Evolutionary conservation across 371 early-diverging fungal species (phyloP), one percentile per base, ranked within the genome.

Genomic region (Zancudomyces culisetae): DNA sequence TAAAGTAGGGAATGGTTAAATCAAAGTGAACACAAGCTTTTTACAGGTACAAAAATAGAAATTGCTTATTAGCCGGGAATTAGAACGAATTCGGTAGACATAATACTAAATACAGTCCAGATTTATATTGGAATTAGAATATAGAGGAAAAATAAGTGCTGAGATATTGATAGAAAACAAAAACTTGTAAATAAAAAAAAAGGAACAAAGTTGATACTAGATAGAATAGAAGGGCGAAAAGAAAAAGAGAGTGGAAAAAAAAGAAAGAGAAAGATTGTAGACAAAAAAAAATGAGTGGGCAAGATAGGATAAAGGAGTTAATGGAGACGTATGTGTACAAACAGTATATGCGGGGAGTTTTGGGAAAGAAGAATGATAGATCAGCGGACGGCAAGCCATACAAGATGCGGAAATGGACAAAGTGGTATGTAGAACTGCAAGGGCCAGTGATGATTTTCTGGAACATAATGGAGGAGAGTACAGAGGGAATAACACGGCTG

Each of bases 401-500:
- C 55, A 60, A 59, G 49, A 58, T 66, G 41, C 69, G 70, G 45
- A 56, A 69, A 27, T 75, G 80, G 66, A 75, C 73, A 41, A 69
- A 72, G 41, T 79, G 74, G 66, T 84, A 80, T 63, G 79, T 74
- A 1, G 83, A 83, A 65, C 52, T 81, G 28, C 69, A 67, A 45
- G 85, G 85, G 0, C 68, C 81, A 2, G 65, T 70, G 6, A 57
- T 84, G 18, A 68, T 72, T 21, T 68, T 84, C 22, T 83, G 81
- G 81, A 63, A 58, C 29, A 55, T 72, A 23, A 54, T 64, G 3
- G 57, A 60, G 18, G 59, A 63, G 19, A 62, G 60, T 29, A 56
- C 59, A 20, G 68, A 67, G 48, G 68, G 55, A 53, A 55, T 68
- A 28, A 59, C 68, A 24, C 54, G 61, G 26, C 59, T 68, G 27